These are phyloP conservation scores for Neopestalotiopsis sp. DNA, from an alignment of 2,329 filamentous ascomycete species.

Conservation along the genomic window DNA sequence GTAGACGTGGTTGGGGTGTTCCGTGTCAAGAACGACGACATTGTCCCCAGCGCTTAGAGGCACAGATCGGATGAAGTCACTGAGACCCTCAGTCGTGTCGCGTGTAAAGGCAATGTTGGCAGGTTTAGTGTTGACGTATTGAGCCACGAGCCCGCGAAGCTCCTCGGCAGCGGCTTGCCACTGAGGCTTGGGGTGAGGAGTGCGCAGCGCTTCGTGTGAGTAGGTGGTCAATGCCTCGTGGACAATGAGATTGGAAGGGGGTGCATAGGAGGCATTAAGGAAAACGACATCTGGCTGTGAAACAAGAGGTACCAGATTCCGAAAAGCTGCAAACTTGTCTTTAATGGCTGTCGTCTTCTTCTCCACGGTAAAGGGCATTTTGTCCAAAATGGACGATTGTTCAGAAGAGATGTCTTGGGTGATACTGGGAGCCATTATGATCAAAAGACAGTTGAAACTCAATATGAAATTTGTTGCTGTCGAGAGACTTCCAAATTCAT, in stretches of 20 bases:
- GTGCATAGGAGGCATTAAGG: conserved; percentile 37
- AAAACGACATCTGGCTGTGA: conserved; percentile 25
- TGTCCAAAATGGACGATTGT: neutral
- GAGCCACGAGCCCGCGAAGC: conserved; percentile 28
- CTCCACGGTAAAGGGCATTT: neutral
- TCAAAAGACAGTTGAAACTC: neutral
- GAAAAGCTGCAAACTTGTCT: conserved; percentile 24
- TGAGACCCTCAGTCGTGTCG: conserved; percentile 39
- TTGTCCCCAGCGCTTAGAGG: conserved; percentile 34
- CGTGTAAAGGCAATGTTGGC: conserved; percentile 34
- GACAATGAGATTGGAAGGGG: conserved; percentile 36
- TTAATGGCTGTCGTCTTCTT: neutral
- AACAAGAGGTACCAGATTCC: conserved; percentile 28
- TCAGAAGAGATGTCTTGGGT: neutral
- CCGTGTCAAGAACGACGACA: conserved; percentile 36
- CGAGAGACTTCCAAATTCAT: neutral
- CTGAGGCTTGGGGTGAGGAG: conserved; percentile 27
- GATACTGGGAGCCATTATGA: neutral
- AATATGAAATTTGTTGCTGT: neutral
- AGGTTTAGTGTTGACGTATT: conserved; percentile 34
- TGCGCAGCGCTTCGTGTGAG: conserved; percentile 30
- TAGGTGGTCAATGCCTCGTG: conserved; percentile 35
- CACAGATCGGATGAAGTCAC: conserved; percentile 32
- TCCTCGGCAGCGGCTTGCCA: conserved; percentile 30
- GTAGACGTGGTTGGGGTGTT: conserved; percentile 38